A percentile compares a stretch with the other conserved stretches of the same genome.
Conservation (phyloP, 2,329 filamentous ascomycete species). For the Zymoseptoria brevis region DNA sequence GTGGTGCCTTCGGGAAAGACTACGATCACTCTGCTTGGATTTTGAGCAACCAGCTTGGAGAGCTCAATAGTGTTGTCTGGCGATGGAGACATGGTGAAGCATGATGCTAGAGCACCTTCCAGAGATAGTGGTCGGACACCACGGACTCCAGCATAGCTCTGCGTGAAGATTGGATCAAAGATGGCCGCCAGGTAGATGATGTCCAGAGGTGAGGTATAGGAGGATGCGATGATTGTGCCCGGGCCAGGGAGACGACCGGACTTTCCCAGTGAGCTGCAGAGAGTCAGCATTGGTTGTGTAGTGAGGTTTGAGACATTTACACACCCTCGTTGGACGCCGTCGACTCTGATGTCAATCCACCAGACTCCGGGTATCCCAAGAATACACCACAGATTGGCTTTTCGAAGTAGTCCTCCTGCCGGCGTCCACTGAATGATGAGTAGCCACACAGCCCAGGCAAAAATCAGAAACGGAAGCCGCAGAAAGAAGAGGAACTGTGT, state of each 20-base stretch:
- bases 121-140: conserved; percentile 73
- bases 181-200: conserved; percentile 89
- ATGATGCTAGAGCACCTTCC: conserved; percentile 63
- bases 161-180: conserved; percentile 91
- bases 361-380: conserved; percentile 86
- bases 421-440: conserved; percentile 61
- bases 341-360: conserved; percentile 98
- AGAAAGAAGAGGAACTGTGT: conserved; percentile 63
- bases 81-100: conserved; percentile 19
- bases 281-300: too few species aligned
- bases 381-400: conserved; percentile 79
- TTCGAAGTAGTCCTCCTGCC: conserved; percentile 60
- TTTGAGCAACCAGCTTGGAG: conserved; percentile 49
- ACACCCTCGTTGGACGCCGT: conserved; percentile 86
- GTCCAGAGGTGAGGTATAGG: conserved; percentile 88
- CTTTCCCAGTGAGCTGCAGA: conserved; percentile 56
- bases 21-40: conserved; percentile 69
- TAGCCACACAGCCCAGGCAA: conserved; percentile 38
- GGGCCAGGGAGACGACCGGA: conserved; percentile 70
- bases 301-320: conserved; percentile 15
- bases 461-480: conserved; percentile 71
- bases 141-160: conserved; percentile 59
- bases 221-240: conserved; percentile 76
- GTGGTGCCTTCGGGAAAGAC: conserved; percentile 93
- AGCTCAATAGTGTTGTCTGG: conserved; percentile 27